Evolutionary conservation across 306 rosid species (phyloP), one percentile per base, ranked within the genome.

Genomic region (Trichosanthes cucumerina): DNA sequence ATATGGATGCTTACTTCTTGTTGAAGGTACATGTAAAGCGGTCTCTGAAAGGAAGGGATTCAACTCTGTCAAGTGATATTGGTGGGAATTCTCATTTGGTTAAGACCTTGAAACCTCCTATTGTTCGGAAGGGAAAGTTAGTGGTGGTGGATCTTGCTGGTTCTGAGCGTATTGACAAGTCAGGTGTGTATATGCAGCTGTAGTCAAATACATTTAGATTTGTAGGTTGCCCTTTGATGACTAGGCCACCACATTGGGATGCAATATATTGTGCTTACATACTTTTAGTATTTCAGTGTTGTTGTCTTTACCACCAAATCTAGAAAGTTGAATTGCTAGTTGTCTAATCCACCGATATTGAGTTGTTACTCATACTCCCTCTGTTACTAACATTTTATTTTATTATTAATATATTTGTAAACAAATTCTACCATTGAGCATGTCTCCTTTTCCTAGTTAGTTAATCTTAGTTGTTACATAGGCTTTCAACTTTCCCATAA

Each of bases 141-240:
- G 91, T 96, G 52, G 94, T 96, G 50, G 99, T 96, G 60, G 99
- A 96, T 88, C 98, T 96, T 83, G 99, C 99, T 79, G 99, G 99
- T 82, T 96, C 99, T 43, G 99, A 96, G 88, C 93, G 99, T 63
- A 91, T 96, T 49, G 93, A 92, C 62, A 96, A 96, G 86, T 96
- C 99, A 88, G 99, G 99, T 92, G 62, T 24, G 90, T 83, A 60
- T 78, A 79, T 82, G 53, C 66, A 28, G 26, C 70, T 31, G 80
- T 58, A 49, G 28, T 80, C 58, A 18, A 64, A 34, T 64, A 64
- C 26, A 16, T 34, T 64, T 64, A 34, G 23, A 38, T 64, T 64
- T 13, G 7, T 6, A 64, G 71, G 46, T 64, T 34, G 9, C 24
- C 71, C 71, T 2, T 62, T 62, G 39, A 28, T 3, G 33, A 26